Base-by-base conservation (phyloP, 208 protist species). In the Acanthamoeba healyi region DNA sequence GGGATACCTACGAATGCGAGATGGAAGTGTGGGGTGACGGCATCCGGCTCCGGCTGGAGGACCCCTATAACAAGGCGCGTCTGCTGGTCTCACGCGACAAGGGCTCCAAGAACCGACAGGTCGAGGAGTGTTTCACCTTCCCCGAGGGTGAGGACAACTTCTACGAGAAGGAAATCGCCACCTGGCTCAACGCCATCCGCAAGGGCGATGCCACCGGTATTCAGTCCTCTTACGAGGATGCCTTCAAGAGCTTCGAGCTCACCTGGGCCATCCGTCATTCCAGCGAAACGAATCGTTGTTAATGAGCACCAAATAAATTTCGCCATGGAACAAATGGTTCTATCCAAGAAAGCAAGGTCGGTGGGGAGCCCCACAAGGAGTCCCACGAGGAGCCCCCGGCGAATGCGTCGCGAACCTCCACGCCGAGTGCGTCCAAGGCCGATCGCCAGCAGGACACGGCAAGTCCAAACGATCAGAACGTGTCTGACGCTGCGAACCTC, bases 211-310 rank as follows among this genome's bases (percentile, higher is more conserved):
- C 15, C 24, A 32, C 54, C 34, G 36, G 36, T 5, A 91, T 91
- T n/a, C 49, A 42, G 34, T 91, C 84, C 19, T 24, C 84, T 0
- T 91, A 91, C 54, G 84, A 61, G n/a, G 84, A 91, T 58, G 84
- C 84, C n/a, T 91, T 91, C 84, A 91, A 91, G 58, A 91, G 15
- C 22, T 91, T 72, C 38, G 84, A 91, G 84, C 56, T 72, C 54
- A 91, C 84, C 3, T 91, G 84, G 84, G 84, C 84, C 56, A 91
- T 91, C 40, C 84, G 84, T 26, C 24, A 14, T 1, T 12, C 56
- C 22, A 72, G 84, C 58, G 56, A 91, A 38, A 87, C 36, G 79
- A 87, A 87, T 32, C 40, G 36, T n/a, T n/a, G n/a, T n/a, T n/a
- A n/a, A n/a, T n/a, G n/a, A n/a, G n/a, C n/a, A n/a, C n/a, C n/a